Evolutionary conservation across 1,139 yeast genomes (phyloP).

Genomic region (Candida mesenterica): DNA sequence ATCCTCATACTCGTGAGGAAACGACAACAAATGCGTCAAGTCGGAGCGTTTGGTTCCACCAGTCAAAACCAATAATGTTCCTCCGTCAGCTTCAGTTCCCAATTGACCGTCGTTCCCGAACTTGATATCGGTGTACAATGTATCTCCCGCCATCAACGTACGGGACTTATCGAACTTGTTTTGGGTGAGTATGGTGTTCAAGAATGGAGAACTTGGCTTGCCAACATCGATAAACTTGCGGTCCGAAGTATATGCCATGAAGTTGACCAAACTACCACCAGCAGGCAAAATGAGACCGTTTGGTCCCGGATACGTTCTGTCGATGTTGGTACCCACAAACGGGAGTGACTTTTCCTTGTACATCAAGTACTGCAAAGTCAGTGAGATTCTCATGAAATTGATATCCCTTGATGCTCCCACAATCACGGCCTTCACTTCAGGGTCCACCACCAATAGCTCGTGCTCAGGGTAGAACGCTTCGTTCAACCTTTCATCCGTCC

Average conservation of each 20-base stretch:
- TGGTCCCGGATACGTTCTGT: constrained; percentile 42
- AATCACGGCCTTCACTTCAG: constrained; percentile 40
- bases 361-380: constrained; percentile 40
- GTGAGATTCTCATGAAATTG: constrained; percentile 38
- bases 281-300: constrained; percentile 40
- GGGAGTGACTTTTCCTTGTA: constrained; percentile 33
- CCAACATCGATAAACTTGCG: constrained; percentile 38
- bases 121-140: constrained; percentile 43
- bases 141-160: constrained; percentile 45
- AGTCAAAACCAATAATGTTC: constrained; percentile 34
- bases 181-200: constrained; percentile 29
- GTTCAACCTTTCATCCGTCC: constrained; percentile 50
- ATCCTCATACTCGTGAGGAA: constrained; percentile 11
- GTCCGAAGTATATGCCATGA: constrained; percentile 35
- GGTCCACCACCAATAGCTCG: constrained; percentile 43
- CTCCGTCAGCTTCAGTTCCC: constrained; percentile 21
- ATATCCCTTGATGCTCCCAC: constrained; percentile 42
- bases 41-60: constrained; percentile 37
- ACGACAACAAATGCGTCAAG: constrained; percentile 16
- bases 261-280: constrained; percentile 43
- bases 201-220: constrained; percentile 35
- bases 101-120: constrained; percentile 42
- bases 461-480: constrained; percentile 37
- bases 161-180: constrained; percentile 25
- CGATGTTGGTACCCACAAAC: constrained; percentile 42